Evolutionary conservation across 2,329 filamentous ascomycete genomes (phyloP), one percentile per base, ranked within the genome.

Genomic region (Iodosphaeria phyllophila): DNA sequence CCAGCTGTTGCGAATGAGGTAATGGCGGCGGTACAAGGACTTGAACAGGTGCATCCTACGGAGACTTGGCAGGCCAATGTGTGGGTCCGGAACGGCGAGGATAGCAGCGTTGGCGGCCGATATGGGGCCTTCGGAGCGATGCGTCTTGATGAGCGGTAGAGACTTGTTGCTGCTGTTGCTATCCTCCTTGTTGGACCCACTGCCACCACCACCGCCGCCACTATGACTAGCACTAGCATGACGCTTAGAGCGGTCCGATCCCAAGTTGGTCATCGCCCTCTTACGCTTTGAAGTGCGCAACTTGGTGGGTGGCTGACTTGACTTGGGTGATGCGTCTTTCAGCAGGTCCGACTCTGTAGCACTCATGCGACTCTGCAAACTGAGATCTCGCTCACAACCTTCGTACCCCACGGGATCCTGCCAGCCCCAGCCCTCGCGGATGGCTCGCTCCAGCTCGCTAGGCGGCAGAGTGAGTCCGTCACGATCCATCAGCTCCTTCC

Each of bases 381-480:
- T 80, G 24, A 93, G 50, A 43, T 98, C 84, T 29, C 68, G 64
- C 47, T 98, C 89, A 28, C 64, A 80, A 13, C 77, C 80, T 26
- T 78, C 66, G 4, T 61, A 49, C 0, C 76, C 77, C 28, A 70
- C 65, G 1, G 84, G 80, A 42, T 86, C 80, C 45, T 98, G 89
- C 83, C 89, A 98, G 9, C 84, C 89, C 89, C 89, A 98, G 9
- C 89, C 89, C 54, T 95, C 80, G 20, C 60, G 58, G 28, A 95
- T 83, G 16, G 89, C 84, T 37, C 74, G 74, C 34, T 80, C 72
- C 13, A 98, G 59, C 48, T 98, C 89, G 11, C 79, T 80, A 1
- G 73, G 59, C 0, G 82, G 74, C 2, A 98, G 56, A 15, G 56
- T 56, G 46, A 79, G 93, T 0, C 82, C 82, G 44, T 93, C 83